Percentiles rank a stretch among this genome's conserved stretches.
phyloP scores from a whole-genome alignment of 2,329 filamentous ascomycete genomes.

The Aspergillus sp. region DNA sequence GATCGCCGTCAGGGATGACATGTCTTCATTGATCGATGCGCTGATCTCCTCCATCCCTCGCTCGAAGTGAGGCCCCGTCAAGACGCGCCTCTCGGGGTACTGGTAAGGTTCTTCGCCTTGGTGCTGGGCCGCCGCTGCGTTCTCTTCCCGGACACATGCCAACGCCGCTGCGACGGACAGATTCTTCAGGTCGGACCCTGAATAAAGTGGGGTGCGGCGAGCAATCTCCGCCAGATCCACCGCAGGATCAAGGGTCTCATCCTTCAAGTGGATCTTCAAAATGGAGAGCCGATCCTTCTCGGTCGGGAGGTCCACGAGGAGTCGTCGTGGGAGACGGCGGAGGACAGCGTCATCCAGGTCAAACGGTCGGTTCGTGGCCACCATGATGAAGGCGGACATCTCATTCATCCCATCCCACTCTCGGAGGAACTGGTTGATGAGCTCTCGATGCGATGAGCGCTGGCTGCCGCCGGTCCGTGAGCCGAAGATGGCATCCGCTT shows the following conservation, averaged over 20 bases:
- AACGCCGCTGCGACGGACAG: conserved; percentile 42
- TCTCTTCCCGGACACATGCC: conserved; percentile 40
- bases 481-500: conserved; percentile 86
- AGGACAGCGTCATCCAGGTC: conserved; percentile 64
- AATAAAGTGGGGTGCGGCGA: conserved; percentile 39
- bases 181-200: conserved; percentile 46
- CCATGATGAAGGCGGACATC: conserved; percentile 89
- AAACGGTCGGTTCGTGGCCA: conserved; percentile 90
- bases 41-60: conserved; percentile 79
- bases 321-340: conserved; percentile 40
- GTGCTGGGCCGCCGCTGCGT: conserved; percentile 28
- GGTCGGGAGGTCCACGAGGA: conserved; percentile 42
- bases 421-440: conserved; percentile 91
- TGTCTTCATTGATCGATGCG: conserved; percentile 88
- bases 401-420: conserved; percentile 92
- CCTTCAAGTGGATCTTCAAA: conserved; percentile 41
- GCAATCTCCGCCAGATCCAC: conserved; percentile 37
- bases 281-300: conserved; percentile 38
- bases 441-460: conserved; percentile 67
- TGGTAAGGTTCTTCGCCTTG: conserved; percentile 38
- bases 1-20: conserved; percentile 75
- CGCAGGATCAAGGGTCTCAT: conserved; percentile 34
- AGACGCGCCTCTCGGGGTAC: conserved; percentile 59
- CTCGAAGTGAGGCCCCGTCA: conserved; percentile 67
- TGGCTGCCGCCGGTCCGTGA: conserved; percentile 56